A percentile compares a stretch with the other conserved stretches of the same genome.
These are phyloP conservation scores for Cryphonectria parasitica DNA, from an alignment of 2,329 filamentous ascomycete species.

Conservation along the genomic window DNA sequence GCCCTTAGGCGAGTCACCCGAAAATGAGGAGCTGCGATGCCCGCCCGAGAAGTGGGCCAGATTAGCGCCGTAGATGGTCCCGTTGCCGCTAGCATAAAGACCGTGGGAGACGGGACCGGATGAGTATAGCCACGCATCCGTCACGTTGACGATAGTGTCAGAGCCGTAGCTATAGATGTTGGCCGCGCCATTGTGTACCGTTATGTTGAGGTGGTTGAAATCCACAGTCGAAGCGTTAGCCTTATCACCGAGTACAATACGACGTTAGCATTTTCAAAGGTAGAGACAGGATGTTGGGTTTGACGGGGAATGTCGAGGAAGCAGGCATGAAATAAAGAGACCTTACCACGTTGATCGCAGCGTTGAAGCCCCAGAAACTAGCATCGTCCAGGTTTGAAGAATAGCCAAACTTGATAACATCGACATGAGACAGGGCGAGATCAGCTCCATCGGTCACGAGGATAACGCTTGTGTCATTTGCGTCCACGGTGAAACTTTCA, in stretches of 20 bases:
- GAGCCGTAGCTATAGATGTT: constrained; percentile 39
- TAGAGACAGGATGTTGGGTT: neutral
- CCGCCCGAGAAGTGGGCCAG: constrained; percentile 38
- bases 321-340: constrained; percentile 29
- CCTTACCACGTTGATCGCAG: constrained; percentile 39
- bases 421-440: constrained; percentile 34
- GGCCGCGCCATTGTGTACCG: constrained; percentile 40
- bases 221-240: neutral
- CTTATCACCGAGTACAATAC: neutral
- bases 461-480: constrained; percentile 33
- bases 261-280: neutral
- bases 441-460: constrained; percentile 28
- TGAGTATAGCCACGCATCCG: constrained; percentile 37
- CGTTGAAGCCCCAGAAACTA: constrained; percentile 36
- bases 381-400: constrained; percentile 33
- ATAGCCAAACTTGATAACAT: constrained; percentile 39
- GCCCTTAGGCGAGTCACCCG: constrained; percentile 38
- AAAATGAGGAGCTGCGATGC: constrained; percentile 38
- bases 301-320: constrained; percentile 1
- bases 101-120: constrained; percentile 40
- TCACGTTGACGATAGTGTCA: constrained; percentile 35
- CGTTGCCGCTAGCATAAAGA: constrained; percentile 40
- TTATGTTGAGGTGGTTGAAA: constrained; percentile 38
- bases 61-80: constrained; percentile 35
- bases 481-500: constrained; percentile 7